These are phyloP conservation scores for Oligophagozyma castellii DNA, from an alignment of 1,139 yeast genomes.

Conservation along the genomic window DNA sequence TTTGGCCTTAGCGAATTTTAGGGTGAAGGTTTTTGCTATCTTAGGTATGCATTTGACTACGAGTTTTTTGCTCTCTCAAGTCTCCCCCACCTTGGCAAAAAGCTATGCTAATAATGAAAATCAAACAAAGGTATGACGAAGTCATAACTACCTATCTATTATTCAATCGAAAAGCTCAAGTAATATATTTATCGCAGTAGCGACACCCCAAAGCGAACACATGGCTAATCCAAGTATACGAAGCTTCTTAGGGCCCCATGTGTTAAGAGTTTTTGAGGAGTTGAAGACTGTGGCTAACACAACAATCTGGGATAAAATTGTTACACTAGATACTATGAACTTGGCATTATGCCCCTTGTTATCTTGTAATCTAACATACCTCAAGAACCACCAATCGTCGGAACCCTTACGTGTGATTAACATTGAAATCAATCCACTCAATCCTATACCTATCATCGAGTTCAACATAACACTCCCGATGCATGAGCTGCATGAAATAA, in stretches of 20 bases:
- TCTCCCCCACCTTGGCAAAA: too few relatives aligned
- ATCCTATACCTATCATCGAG: slow-evolving; percentile 24
- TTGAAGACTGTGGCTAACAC: slow-evolving; percentile 11
- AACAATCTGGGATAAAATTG: slow-evolving; percentile 13
- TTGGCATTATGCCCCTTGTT: slow-evolving; percentile 9
- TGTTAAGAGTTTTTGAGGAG: slow-evolving; percentile 6
- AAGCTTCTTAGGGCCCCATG: slow-evolving; percentile 8
- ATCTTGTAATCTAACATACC: slow-evolving; percentile 12
- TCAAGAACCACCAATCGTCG: slow-evolving; percentile 14
- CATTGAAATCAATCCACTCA: slow-evolving; percentile 24
- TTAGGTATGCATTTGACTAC: too few relatives aligned
- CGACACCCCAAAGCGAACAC: slow-evolving; percentile 20
- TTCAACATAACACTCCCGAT: slow-evolving; percentile 24
- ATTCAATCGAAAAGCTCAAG: slow-evolving; percentile 16
- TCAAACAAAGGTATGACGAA: too few relatives aligned
- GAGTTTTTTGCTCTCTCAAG: too few relatives aligned
- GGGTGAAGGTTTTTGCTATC: too few relatives aligned
- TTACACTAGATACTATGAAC: slow-evolving; percentile 15
- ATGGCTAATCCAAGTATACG: slow-evolving; percentile 15
- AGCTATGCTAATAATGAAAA: too few relatives aligned
- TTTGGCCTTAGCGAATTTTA: too few relatives aligned
- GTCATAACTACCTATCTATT: too few relatives aligned
- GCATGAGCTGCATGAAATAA: slow-evolving; percentile 24
- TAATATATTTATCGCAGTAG: slow-evolving; percentile 17
- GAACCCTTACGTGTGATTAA: slow-evolving; percentile 11